Conservation (phyloP, 345 rosid species). For the Bruguiera parviflora region DNA sequence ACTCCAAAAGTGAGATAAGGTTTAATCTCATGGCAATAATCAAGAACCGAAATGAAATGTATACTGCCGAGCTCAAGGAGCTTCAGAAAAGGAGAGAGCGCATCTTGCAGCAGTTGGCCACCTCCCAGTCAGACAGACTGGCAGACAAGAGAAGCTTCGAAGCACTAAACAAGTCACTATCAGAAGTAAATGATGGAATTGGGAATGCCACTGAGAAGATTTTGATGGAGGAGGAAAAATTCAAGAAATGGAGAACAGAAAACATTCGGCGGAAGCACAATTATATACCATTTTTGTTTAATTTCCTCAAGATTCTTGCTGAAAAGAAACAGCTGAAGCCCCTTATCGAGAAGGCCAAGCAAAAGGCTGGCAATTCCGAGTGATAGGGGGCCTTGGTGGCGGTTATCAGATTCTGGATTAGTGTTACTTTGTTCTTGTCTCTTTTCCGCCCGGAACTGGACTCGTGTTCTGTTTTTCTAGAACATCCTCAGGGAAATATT, state of each 20-base stretch:
- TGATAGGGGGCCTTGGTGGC: background rate
- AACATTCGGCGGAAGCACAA: conserved; percentile 93
- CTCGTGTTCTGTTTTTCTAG: no score
- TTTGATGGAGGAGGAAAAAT: conserved; percentile 90
- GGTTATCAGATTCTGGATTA: no score
- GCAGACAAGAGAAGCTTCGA: conserved; percentile 48
- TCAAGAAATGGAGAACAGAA: conserved; percentile 94
- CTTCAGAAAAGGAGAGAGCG: conserved; percentile 81
- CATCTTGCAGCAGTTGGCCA: conserved; percentile 59
- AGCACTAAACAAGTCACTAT: conserved; percentile 50
- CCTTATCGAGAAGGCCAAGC: conserved; percentile 94
- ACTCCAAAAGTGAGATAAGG: conserved; percentile 89
- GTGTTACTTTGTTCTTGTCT: no score
- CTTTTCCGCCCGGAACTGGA: no score
- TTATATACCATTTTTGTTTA: conserved; percentile 91
- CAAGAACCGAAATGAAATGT: conserved; percentile 81
- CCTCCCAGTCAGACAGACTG: conserved; percentile 52
- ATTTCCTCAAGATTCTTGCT: conserved; percentile 93
- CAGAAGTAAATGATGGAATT: conserved; percentile 68
- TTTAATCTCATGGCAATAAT: conserved; percentile 94
- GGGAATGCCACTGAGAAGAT: conserved; percentile 84
- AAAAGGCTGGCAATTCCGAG: conserved; percentile 49
- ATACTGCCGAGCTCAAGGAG: conserved; percentile 82
- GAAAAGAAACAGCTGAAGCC: conserved; percentile 99
- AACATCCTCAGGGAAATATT: no score